These are phyloP conservation scores for Agarophyton chilense DNA, from an alignment of 23 red algal species.

Conservation along the genomic window DNA sequence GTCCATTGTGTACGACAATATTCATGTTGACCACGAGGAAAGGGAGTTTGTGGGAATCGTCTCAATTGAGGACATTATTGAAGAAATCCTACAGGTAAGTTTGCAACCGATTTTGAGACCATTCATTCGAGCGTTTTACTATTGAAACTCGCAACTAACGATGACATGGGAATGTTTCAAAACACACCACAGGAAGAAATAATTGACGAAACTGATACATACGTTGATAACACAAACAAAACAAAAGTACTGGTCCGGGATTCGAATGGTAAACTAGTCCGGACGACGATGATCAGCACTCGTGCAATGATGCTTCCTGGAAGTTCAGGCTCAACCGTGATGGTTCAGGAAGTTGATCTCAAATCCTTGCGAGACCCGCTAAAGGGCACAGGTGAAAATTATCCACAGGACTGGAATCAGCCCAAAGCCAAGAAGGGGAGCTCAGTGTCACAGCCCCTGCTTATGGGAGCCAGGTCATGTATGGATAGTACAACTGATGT, in stretches of 20 bases:
- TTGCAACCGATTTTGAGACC: background rate
- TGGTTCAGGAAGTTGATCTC: conserved; percentile 72
- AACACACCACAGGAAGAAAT: conserved; percentile 74
- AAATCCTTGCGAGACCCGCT: conserved; percentile 41
- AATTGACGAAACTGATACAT: conserved; percentile 97
- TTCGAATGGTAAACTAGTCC: conserved; percentile 55
- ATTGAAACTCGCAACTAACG: background rate
- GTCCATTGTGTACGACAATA: conserved; percentile 87
- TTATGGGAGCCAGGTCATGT: background rate
- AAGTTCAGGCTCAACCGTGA: background rate
- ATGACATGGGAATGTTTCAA: background rate
- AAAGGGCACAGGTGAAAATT: background rate
- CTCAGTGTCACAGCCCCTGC: background rate
- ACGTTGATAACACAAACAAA: conserved; percentile 75
- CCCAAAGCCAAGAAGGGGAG: conserved; percentile 7
- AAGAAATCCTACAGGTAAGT: conserved; percentile 79
- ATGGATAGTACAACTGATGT: conserved; percentile 1
- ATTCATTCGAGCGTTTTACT: background rate
- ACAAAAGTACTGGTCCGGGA: conserved; percentile 64
- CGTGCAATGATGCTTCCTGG: background rate
- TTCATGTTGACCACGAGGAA: conserved; percentile 52
- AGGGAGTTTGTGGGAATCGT: conserved; percentile 90
- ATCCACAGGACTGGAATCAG: conserved; percentile 32
- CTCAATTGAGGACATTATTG: conserved; percentile 98
- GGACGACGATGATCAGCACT: conserved; percentile 22